Conservation (phyloP, 2,329 filamentous ascomycete species). For the Hymenotorrendiella dingleyae region DNA sequence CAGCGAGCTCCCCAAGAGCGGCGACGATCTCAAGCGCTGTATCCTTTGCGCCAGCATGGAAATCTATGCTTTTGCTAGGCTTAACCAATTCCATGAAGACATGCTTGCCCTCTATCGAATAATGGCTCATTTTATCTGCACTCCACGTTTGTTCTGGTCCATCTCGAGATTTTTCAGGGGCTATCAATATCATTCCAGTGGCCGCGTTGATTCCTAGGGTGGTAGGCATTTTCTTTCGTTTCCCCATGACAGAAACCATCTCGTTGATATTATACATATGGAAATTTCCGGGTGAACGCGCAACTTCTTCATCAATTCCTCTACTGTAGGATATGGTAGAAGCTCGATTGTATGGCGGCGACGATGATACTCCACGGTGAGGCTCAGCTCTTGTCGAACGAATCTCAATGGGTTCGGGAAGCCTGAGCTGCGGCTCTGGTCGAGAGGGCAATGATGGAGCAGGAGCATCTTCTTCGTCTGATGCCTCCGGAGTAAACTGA, state of each 20-base stretch:
- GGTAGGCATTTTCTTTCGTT: constrained; percentile 98
- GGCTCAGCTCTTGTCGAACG: constrained; percentile 37
- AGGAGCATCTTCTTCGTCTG: constrained; percentile 56
- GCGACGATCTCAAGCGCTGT: constrained; percentile 90
- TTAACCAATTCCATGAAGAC: constrained; percentile 90
- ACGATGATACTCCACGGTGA: constrained; percentile 33
- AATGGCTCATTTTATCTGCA: constrained; percentile 92
- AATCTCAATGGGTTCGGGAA: constrained; percentile 29
- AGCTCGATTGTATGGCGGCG: constrained; percentile 49
- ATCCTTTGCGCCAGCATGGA: constrained; percentile 95
- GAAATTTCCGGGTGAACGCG: constrained; percentile 67
- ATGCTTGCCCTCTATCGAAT: constrained; percentile 96
- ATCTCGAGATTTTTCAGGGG: constrained; percentile 76
- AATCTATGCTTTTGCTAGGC: constrained; percentile 91
- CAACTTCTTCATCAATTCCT: constrained; percentile 41
- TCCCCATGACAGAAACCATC: constrained; percentile 94
- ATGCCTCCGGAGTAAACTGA: constrained; percentile 61
- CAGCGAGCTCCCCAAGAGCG: constrained; percentile 82
- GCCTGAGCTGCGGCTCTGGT: constrained; percentile 49
- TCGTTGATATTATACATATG: constrained; percentile 97
- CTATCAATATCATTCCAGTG: constrained; percentile 84
- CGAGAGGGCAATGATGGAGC: constrained; percentile 58
- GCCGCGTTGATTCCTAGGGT: constrained; percentile 88
- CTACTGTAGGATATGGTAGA: constrained; percentile 30
- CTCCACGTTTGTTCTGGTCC: constrained; percentile 88